A percentile compares a stretch with the other conserved stretches of the same genome.
Evolutionary conservation across 768 basidiomycete genomes (phyloP).

Genomic region (Termitomyces sp.): DNA sequence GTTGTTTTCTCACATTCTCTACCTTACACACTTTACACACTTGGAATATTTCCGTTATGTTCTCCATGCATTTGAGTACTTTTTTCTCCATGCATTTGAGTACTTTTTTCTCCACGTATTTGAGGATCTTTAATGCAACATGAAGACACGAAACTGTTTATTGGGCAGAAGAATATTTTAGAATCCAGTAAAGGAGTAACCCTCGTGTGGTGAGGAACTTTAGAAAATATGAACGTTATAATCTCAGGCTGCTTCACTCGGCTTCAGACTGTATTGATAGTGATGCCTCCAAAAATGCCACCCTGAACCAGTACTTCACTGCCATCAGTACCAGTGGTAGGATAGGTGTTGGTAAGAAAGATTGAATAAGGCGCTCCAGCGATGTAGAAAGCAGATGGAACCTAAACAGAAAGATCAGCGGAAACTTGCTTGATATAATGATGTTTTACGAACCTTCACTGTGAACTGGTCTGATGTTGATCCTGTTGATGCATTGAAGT

Average conservation of each 20-base stretch:
- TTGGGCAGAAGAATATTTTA: too few relatives aligned
- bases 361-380: not conserved
- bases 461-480: slow-evolving; percentile 7
- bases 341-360: not conserved
- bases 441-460: not conserved
- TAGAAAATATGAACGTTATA: not conserved
- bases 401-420: not conserved
- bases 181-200: not conserved
- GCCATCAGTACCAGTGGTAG: slow-evolving; percentile 4
- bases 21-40: too few relatives aligned
- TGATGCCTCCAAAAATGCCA: not conserved
- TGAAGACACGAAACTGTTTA: too few relatives aligned
- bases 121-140: too few relatives aligned
- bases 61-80: too few relatives aligned
- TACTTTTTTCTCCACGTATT: too few relatives aligned
- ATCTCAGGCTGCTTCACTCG: not conserved
- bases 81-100: too few relatives aligned
- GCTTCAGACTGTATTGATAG: not conserved
- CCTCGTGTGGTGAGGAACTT: not conserved
- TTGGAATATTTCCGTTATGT: too few relatives aligned
- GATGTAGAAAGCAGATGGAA: slow-evolving; percentile 5
- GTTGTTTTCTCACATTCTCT: too few relatives aligned
- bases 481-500: not conserved
- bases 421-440: not conserved
- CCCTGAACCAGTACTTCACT: slow-evolving; percentile 8